Conservation (phyloP, 495 filamentous ascomycete species). For the Schizothecium vesticola region DNA sequence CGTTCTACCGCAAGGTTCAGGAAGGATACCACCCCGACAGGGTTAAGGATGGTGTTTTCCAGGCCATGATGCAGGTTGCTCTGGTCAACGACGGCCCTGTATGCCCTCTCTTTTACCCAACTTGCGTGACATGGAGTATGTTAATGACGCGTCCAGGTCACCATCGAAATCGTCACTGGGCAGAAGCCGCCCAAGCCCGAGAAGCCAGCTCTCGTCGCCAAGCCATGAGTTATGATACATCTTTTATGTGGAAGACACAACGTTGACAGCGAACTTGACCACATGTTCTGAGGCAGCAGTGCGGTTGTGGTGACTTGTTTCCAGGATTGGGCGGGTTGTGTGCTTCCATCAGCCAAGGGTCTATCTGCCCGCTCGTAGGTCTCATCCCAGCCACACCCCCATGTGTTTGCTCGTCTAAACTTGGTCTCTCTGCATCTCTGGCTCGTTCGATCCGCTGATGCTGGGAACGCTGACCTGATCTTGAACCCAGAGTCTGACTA, state of each 20-base stretch:
- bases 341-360: not conserved
- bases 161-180: constrained; percentile 34
- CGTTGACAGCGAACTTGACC: not conserved
- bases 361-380: not conserved
- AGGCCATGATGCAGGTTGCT: constrained; percentile 98
- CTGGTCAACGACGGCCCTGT: constrained; percentile 93
- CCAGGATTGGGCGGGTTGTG: not conserved
- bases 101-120: constrained; percentile 32
- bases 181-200: constrained; percentile 12
- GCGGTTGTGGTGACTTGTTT: not conserved
- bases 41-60: constrained; percentile 92
- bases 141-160: constrained; percentile 22
- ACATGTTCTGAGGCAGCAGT: no score
- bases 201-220: not conserved
- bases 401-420: no score
- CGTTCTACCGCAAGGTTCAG: constrained; percentile 72
- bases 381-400: not conserved
- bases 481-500: not conserved
- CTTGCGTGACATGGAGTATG: not conserved
- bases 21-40: constrained; percentile 65
- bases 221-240: not conserved
- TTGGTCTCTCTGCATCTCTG: not conserved
- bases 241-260: not conserved
- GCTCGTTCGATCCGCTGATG: not conserved
- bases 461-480: no score